Percentiles rank a stretch among this genome's conserved stretches.
phyloP scores from a whole-genome alignment of 768 basidiomycete genomes.

The Russula vinacea region DNA sequence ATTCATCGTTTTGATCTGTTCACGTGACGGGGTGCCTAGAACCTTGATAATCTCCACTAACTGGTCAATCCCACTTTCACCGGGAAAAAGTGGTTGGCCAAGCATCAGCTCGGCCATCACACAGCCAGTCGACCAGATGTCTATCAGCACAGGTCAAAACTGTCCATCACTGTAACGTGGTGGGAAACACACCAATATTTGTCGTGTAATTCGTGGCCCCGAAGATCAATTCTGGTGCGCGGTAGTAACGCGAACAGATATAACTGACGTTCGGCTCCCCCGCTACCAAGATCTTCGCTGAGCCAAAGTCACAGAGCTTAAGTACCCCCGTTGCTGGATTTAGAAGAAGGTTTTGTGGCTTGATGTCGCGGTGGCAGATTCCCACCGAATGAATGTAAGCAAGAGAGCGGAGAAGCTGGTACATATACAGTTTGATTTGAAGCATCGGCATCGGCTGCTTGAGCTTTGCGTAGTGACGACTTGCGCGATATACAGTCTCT shows the following conservation, averaged over 20 bases:
- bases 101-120: slow-evolving; percentile 99
- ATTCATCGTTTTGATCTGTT: slow-evolving; percentile 99
- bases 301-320: slow-evolving; percentile 98
- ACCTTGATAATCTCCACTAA: slow-evolving; percentile 99
- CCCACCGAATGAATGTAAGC: slow-evolving; percentile 99
- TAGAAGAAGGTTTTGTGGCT: slow-evolving; percentile 96
- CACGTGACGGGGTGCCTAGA: slow-evolving; percentile 93
- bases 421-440: slow-evolving; percentile 99
- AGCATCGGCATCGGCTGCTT: slow-evolving; percentile 99
- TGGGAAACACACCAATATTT: slow-evolving; percentile 79
- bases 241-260: slow-evolving; percentile 99
- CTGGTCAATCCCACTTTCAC: slow-evolving; percentile 98
- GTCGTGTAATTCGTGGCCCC: slow-evolving; percentile 99
- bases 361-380: slow-evolving; percentile 99
- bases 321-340: slow-evolving; percentile 96
- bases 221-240: slow-evolving; percentile 98
- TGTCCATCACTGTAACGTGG: not conserved
- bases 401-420: slow-evolving; percentile 95
- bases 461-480: slow-evolving; percentile 97
- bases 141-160: slow-evolving; percentile 40
- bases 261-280: slow-evolving; percentile 99
- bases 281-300: slow-evolving; percentile 95
- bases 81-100: slow-evolving; percentile 97
- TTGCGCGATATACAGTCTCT: slow-evolving; percentile 98
- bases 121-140: slow-evolving; percentile 99